These are phyloP conservation scores for Annulohypoxylon nitens DNA, from an alignment of 495 filamentous ascomycete genomes.

Conservation along the genomic window DNA sequence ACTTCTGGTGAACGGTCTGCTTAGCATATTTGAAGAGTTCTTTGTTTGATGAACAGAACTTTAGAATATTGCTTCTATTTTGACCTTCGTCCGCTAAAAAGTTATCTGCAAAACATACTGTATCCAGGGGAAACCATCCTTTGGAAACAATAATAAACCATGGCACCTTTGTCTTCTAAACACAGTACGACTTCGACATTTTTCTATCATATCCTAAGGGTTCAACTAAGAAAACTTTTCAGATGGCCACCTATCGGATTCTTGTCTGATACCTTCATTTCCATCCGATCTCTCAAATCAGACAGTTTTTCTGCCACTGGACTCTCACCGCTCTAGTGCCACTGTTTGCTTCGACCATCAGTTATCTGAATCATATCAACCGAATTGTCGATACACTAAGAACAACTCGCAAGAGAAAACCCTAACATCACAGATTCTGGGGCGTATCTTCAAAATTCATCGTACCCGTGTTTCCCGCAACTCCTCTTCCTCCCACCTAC, in stretches of 20 bases:
- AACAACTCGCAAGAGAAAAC: neutral
- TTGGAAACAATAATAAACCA: conserved; percentile 1
- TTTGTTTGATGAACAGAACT: conserved; percentile 10
- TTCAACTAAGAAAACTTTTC: neutral
- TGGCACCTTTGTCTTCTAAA: conserved; percentile 9
- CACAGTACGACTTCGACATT: neutral
- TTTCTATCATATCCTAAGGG: neutral
- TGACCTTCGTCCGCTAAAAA: neutral
- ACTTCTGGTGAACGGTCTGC: neutral
- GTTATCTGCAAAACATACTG: conserved; percentile 2
- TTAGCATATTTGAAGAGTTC: conserved; percentile 10
- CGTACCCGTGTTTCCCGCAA: neutral
- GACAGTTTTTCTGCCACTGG: neutral
- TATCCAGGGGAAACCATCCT: neutral
- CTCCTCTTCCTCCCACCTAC: neutral
- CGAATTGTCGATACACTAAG: neutral
- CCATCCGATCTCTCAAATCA: neutral
- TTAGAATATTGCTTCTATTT: conserved; percentile 4
- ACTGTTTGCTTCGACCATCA: neutral
- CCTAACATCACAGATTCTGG: neutral
- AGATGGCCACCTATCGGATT: neutral
- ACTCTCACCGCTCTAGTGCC: neutral
- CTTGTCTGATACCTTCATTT: neutral
- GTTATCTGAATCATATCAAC: neutral
- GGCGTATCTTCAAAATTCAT: neutral